phyloP scores from a whole-genome alignment of 306 rosid genomes.

The Inga oerstediana region DNA sequence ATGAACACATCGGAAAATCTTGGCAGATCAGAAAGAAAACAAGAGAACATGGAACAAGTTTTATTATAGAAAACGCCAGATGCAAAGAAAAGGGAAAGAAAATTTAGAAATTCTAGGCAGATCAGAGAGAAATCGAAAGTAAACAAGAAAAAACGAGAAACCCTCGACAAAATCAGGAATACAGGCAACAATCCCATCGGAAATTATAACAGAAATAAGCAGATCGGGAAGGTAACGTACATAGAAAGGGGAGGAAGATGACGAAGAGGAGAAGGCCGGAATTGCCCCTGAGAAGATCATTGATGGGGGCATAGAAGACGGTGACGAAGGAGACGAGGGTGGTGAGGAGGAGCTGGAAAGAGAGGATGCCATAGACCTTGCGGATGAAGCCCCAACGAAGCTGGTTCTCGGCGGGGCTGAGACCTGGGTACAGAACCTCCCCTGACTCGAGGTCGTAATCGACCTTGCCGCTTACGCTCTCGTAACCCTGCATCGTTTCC shows the following conservation, averaged over 20 bases:
- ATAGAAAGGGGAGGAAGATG: conserved; percentile 74
- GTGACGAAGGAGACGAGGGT: conserved; percentile 74
- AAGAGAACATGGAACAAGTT: not conserved
- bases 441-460: conserved; percentile 87
- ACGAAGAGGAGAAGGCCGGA: conserved; percentile 74
- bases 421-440: conserved; percentile 75
- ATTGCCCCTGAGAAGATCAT: conserved; percentile 77
- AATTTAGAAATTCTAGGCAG: not conserved
- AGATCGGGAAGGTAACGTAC: conserved; percentile 45
- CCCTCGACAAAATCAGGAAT: not conserved
- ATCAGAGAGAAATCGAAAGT: not conserved
- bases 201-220: not conserved
- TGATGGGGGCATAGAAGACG: conserved; percentile 71
- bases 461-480: conserved; percentile 41
- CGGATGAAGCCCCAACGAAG: conserved; percentile 99
- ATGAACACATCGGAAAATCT: not conserved
- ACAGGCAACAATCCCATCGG: not conserved
- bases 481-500: conserved; percentile 41
- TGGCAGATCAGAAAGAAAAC: not conserved
- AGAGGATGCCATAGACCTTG: conserved; percentile 88
- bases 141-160: not conserved
- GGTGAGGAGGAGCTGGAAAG: conserved; percentile 82
- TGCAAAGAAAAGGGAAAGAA: not conserved
- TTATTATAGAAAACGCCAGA: too few relatives aligned
- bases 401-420: conserved; percentile 77